Evolutionary conservation across 768 basidiomycete genomes (phyloP), one percentile per base, ranked within the genome.

Genomic region (Amanita pseudoporphyria): DNA sequence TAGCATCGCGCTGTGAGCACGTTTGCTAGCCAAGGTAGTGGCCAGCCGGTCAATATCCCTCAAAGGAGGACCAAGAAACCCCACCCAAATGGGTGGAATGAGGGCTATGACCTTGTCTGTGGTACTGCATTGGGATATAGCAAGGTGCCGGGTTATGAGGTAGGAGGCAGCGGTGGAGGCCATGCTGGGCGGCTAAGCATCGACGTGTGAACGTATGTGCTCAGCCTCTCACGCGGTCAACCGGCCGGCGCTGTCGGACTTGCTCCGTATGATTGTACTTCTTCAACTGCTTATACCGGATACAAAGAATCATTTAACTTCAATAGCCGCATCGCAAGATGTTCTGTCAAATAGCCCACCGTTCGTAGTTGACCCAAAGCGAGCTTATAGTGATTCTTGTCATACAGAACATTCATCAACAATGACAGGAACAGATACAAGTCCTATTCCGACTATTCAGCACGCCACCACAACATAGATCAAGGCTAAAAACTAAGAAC

Each of bases 361-460:
- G 96, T 99, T 56, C 95, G 85, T 52, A 99, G 80, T 63, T 99
- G 96, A 53, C 96, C 95, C 38, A 99, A 73, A 3, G 96, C 96
- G 47, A 99, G 87, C 70, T 98, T 98, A 80, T 97, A 97, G 64
- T 99, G 95, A 63, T 97, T 97, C 71, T 98, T 98, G 77, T 99
- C 96, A 67, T 99, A 99, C 36, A 99, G 78, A 13, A 99, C 96
- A 67, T 99, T 99, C 78, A 99, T 82, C 14, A 99, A 74, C 2
- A 93, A 94, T 1, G 91, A 78, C n/a, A 98, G 73, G 74, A 98
- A 99, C 1, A 96, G 96, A 65, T 99, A 96, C 9, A 99, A 75
- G 63, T 98, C 95, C 73, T 75, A 54, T 13, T 9, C 54, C 41
- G n/a, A 32, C 31, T 22, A 9, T 21, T 35, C 45, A 46, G 21